Evolutionary conservation across 306 rosid species (phyloP).

Genomic region (Pyrus betulifolia): DNA sequence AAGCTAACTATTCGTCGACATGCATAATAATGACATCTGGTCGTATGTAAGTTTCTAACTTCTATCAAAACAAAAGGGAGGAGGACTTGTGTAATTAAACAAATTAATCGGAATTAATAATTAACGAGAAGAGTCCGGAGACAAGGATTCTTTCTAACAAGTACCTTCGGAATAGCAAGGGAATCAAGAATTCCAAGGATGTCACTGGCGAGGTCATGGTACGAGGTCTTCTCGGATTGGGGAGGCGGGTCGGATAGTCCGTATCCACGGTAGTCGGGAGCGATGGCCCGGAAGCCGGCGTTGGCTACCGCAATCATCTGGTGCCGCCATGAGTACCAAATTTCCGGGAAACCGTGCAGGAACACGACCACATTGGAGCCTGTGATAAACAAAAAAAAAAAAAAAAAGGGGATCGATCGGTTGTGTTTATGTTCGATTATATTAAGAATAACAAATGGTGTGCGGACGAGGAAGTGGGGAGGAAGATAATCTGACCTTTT

Average conservation of each 20-base stretch:
- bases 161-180: constrained; percentile 48
- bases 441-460: not conserved
- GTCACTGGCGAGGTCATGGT: constrained; percentile 32
- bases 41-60: too few relatives aligned
- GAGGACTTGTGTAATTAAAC: not conserved
- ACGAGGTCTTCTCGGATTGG: constrained; percentile 33
- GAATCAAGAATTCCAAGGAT: constrained; percentile 49
- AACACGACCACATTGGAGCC: constrained; percentile 53
- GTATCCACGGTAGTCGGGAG: constrained; percentile 68
- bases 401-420: not conserved
- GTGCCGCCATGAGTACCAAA: constrained; percentile 94
- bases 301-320: constrained; percentile 63
- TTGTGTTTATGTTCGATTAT: too few relatives aligned
- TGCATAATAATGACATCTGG: too few relatives aligned
- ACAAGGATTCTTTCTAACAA: not conserved
- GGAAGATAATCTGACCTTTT: constrained; percentile 23
- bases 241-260: constrained; percentile 66
- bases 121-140: not conserved
- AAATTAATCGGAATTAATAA: not conserved
- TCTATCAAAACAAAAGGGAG: not conserved
- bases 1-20: too few relatives aligned
- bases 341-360: constrained; percentile 81
- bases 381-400: not conserved
- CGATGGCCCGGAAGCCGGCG: constrained; percentile 69
- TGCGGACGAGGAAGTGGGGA: not conserved